phyloP scores from a whole-genome alignment of 108 stramenopile genomes.

The Mayamaea pseudoterrestris region DNA sequence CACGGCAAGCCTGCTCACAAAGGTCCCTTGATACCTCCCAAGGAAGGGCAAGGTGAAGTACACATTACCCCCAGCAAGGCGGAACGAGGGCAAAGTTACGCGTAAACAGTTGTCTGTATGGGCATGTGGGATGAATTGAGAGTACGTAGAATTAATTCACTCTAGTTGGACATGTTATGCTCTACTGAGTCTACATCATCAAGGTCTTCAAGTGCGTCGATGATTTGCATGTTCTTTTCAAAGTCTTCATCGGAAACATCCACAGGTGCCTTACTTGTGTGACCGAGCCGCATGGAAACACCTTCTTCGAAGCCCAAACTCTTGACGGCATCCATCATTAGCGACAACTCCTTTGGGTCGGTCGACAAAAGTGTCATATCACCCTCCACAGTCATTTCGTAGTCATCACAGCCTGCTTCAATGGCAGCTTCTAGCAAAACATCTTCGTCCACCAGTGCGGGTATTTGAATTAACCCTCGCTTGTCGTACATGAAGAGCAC shows the following conservation, averaged over 20 bases:
- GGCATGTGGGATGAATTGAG: not conserved
- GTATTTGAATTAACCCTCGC: slow-evolving; percentile 65
- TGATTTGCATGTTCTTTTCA: slow-evolving; percentile 86
- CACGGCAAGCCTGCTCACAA: slow-evolving; percentile 84
- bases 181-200: slow-evolving; percentile 95
- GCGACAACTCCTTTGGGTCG: slow-evolving; percentile 63
- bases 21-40: slow-evolving; percentile 67
- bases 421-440: slow-evolving; percentile 63
- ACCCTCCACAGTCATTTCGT: slow-evolving; percentile 14
- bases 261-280: slow-evolving; percentile 75
- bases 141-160: slow-evolving; percentile 1
- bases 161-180: slow-evolving; percentile 92
- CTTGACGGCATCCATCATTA: slow-evolving; percentile 62
- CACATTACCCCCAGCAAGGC: slow-evolving; percentile 49
- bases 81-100: not conserved
- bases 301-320: slow-evolving; percentile 40
- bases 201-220: slow-evolving; percentile 87
- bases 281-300: slow-evolving; percentile 50
- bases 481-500: slow-evolving; percentile 83
- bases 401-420: slow-evolving; percentile 77
- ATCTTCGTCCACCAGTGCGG: slow-evolving; percentile 45
- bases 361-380: slow-evolving; percentile 56
- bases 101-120: not conserved
- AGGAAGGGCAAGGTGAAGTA: slow-evolving; percentile 50
- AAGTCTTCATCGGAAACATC: slow-evolving; percentile 87